A percentile compares a stretch with the other conserved stretches of the same genome.
phyloP scores from a whole-genome alignment of 2,329 filamentous ascomycete genomes.

The Colletotrichum scovillei region DNA sequence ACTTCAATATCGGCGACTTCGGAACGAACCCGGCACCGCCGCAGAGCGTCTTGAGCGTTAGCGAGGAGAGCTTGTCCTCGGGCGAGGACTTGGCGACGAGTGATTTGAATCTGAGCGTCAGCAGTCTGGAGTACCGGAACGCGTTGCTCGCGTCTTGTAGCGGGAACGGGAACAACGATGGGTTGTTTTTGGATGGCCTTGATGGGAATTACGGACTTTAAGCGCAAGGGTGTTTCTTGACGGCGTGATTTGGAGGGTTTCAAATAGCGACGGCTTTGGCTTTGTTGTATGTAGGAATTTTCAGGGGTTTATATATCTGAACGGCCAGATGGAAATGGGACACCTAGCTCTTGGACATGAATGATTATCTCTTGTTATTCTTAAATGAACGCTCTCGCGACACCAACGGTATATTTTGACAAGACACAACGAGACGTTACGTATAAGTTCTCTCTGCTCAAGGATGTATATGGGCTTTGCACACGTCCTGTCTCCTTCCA shows the following conservation, averaged over 20 bases:
- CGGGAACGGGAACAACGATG: constrained; percentile 33
- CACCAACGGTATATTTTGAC: too few species aligned
- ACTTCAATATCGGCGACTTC: constrained; percentile 63
- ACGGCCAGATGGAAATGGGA: background rate
- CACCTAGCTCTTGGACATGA: background rate
- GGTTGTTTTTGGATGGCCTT: constrained; percentile 53
- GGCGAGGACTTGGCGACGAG: constrained; percentile 57
- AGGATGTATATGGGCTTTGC: too few species aligned
- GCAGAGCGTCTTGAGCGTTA: constrained; percentile 66
- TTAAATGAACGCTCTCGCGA: too few species aligned
- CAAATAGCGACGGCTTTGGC: constrained; percentile 18
- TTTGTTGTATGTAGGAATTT: background rate
- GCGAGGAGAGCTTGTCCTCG: constrained; percentile 69
- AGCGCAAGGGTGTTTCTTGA: constrained; percentile 24
- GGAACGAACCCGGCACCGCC: constrained; percentile 53
- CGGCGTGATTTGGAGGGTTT: background rate
- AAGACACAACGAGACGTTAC: too few species aligned
- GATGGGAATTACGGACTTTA: constrained; percentile 52
- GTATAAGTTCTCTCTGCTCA: too few species aligned
- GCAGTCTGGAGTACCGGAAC: constrained; percentile 49
- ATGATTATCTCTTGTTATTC: background rate
- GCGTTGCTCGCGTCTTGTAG: constrained; percentile 40
- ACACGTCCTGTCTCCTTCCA: too few species aligned
- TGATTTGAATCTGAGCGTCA: constrained; percentile 43
- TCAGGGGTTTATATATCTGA: background rate